Conservation (phyloP, 2,329 filamentous ascomycete species). For the Colletotrichum orbiculare region DNA sequence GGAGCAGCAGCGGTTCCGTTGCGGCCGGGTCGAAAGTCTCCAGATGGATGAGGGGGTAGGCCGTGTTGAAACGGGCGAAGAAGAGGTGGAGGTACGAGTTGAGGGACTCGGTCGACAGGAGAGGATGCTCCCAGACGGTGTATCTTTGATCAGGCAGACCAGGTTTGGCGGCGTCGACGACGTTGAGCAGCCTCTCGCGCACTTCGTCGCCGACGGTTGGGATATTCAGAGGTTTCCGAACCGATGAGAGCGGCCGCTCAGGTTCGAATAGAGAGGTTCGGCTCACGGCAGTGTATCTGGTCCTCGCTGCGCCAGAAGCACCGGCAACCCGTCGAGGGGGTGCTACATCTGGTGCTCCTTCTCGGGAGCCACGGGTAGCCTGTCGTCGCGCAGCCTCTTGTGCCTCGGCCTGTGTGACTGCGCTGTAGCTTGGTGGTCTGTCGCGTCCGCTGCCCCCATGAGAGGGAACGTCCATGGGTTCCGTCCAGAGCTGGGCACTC, state of each 20-base stretch:
- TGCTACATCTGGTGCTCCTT: not conserved
- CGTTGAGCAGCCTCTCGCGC: conserved; percentile 56
- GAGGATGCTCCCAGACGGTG: conserved; percentile 59
- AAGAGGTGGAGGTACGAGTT: conserved; percentile 69
- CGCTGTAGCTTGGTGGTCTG: conserved; percentile 34
- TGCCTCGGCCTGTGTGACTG: not conserved
- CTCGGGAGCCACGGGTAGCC: not conserved
- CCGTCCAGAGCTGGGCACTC: conserved; percentile 40
- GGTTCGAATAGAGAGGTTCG: conserved; percentile 10
- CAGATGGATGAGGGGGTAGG: conserved; percentile 69
- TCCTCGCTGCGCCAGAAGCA: not conserved
- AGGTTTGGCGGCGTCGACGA: conserved; percentile 62
- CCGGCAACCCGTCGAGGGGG: not conserved
- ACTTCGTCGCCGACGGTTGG: conserved; percentile 53
- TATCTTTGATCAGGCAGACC: conserved; percentile 58
- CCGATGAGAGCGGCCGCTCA: conserved; percentile 41
- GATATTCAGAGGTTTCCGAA: conserved; percentile 36
- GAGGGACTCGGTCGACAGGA: conserved; percentile 61
- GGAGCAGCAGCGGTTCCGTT: conserved; percentile 63
- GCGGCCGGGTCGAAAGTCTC: conserved; percentile 64
- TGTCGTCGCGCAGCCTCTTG: not conserved
- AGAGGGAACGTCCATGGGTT: conserved; percentile 9
- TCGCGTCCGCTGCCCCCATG: not conserved
- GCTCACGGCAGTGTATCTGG: not conserved
- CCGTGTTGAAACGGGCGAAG: conserved; percentile 69